These are phyloP conservation scores for Cicer pinnatifidum DNA, from an alignment of 306 rosid genomes.

Conservation along the genomic window DNA sequence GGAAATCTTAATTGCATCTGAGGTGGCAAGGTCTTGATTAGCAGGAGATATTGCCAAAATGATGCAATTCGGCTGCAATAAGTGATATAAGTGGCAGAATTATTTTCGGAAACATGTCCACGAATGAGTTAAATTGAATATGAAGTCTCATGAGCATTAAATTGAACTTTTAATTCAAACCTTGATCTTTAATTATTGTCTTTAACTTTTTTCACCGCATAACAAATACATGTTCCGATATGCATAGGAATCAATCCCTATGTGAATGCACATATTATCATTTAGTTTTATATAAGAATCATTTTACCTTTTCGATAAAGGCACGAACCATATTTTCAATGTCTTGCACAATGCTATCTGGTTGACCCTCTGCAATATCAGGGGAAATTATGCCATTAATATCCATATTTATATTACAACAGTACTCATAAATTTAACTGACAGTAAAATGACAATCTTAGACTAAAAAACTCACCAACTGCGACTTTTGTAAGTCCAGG, in stretches of 20 bases:
- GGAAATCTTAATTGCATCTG: conserved; percentile 97
- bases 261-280: neutral
- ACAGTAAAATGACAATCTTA: conserved; percentile 27
- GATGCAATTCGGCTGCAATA: conserved; percentile 88
- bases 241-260: neutral
- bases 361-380: conserved; percentile 79
- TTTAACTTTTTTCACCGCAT: conserved; percentile 6
- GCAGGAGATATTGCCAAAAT: conserved; percentile 99
- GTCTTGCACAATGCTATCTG: conserved; percentile 87
- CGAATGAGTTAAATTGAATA: conserved; percentile 33
- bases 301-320: conserved; percentile 81
- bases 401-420: conserved; percentile 12
- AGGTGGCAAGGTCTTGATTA: conserved; percentile 99
- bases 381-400: conserved; percentile 33
- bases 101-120: conserved; percentile 32
- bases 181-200: conserved; percentile 25
- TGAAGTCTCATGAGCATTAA: conserved; percentile 28
- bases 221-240: conserved; percentile 9
- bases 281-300: conserved; percentile 31
- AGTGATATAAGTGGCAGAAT: conserved; percentile 5
- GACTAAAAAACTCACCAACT: conserved; percentile 70
- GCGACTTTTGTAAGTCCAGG: conserved; percentile 99
- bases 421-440: conserved; percentile 19
- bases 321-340: conserved; percentile 95
- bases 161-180: conserved; percentile 26